phyloP scores from a whole-genome alignment of 768 basidiomycete genomes.

The Suillus variegatus region DNA sequence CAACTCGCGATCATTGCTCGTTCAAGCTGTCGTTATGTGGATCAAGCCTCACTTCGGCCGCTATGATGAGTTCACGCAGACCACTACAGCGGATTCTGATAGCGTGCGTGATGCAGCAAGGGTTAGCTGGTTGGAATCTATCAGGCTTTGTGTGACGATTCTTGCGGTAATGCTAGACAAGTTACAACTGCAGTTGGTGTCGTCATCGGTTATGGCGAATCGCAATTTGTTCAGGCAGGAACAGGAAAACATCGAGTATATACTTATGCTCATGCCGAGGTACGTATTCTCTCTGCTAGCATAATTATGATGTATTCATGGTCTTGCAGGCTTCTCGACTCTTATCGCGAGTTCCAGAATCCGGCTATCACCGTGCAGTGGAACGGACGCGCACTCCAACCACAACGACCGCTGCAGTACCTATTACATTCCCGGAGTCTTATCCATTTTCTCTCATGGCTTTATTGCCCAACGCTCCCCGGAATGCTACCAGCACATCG shows the following conservation, averaged over 20 bases:
- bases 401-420: conserved; percentile 57
- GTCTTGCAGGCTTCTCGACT: conserved; percentile 69
- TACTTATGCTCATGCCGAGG: conserved; percentile 84
- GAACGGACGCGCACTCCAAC: conserved; percentile 64
- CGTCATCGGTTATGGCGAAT: conserved; percentile 62
- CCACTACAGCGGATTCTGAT: conserved; percentile 67
- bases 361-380: conserved; percentile 63
- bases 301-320: conserved; percentile 8
- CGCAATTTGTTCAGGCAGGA: conserved; percentile 69
- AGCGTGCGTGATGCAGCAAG: conserved; percentile 68
- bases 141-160: conserved; percentile 87
- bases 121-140: conserved; percentile 86
- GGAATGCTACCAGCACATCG: conserved; percentile 42
- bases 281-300: conserved; percentile 31
- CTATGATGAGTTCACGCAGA: conserved; percentile 79
- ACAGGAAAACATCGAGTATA: conserved; percentile 88
- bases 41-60: conserved; percentile 93
- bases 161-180: conserved; percentile 89
- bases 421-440: conserved; percentile 89
- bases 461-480: conserved; percentile 57
- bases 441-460: conserved; percentile 89
- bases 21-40: conserved; percentile 90
- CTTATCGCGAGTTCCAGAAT: conserved; percentile 82
- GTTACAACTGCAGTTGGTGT: conserved; percentile 76
- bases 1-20: conserved; percentile 73